phyloP scores from a whole-genome alignment of 371 early-diverging fungal species.

The Mucor plumbeus region DNA sequence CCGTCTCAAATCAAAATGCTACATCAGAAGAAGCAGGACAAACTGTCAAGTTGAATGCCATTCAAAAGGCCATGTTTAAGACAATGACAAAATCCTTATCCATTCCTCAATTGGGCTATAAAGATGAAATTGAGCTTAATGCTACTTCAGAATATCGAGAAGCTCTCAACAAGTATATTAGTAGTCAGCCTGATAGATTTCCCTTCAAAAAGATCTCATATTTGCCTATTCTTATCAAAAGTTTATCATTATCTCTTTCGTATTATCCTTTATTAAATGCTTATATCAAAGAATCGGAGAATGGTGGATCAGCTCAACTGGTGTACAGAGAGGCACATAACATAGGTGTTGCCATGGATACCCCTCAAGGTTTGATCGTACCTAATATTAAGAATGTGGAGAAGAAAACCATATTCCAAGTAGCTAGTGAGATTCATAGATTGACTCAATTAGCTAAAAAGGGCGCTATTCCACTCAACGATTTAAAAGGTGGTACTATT shows the following conservation, averaged over 20 bases:
- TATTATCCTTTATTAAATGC: conserved; percentile 89
- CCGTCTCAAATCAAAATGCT: background rate
- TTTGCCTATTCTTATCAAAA: conserved; percentile 95
- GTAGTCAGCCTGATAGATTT: conserved; percentile 35
- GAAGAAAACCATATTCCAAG: conserved; percentile 80
- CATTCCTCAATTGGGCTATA: conserved; percentile 94
- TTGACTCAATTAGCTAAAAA: conserved; percentile 71
- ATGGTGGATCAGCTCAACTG: conserved; percentile 37
- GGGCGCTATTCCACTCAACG: conserved; percentile 64
- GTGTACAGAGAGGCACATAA: conserved; percentile 80
- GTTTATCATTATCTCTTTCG: conserved; percentile 77
- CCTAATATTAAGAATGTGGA: conserved; percentile 93
- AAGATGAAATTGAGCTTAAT: conserved; percentile 85
- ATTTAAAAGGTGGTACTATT: conserved; percentile 86
- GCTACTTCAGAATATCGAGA: conserved; percentile 64
- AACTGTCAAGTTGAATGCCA: conserved; percentile 64
- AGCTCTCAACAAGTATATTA: conserved; percentile 64
- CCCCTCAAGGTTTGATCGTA: conserved; percentile 88
- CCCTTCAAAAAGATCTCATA: conserved; percentile 79
- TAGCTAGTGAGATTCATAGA: conserved; percentile 81
- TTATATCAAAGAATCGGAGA: background rate
- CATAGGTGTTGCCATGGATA: conserved; percentile 96
- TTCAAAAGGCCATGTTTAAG: conserved; percentile 95
- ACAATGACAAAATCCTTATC: conserved; percentile 87
- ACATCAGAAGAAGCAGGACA: background rate